These are phyloP conservation scores for Xylariaceae sp. DNA, from an alignment of 2,329 filamentous ascomycete genomes.

Conservation along the genomic window DNA sequence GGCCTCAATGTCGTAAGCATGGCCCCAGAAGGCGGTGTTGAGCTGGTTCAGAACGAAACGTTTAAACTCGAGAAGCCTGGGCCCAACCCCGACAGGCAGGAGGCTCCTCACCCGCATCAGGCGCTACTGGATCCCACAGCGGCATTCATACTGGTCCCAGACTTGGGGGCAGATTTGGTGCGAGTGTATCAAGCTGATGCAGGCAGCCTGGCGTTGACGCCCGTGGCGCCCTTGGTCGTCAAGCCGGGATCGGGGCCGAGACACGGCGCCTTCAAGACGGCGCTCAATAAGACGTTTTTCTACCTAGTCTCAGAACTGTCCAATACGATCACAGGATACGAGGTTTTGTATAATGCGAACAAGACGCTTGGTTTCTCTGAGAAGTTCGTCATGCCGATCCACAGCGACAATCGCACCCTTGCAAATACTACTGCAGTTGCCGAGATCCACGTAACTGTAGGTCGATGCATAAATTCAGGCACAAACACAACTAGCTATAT, in stretches of 20 bases:
- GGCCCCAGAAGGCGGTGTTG: constrained; percentile 41
- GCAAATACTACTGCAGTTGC: constrained; percentile 55
- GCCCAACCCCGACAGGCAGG: constrained; percentile 55
- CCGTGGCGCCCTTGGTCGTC: constrained; percentile 49
- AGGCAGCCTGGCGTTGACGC: constrained; percentile 50
- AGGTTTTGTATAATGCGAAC: constrained; percentile 57
- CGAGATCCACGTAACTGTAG: constrained; percentile 65
- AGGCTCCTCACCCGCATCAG: constrained; percentile 68
- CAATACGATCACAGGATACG: constrained; percentile 63
- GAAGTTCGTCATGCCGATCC: constrained; percentile 56
- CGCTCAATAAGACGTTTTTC: constrained; percentile 55
- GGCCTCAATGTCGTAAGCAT: constrained; percentile 52
- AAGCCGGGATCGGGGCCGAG: constrained; percentile 67
- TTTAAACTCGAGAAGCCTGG: constrained; percentile 50
- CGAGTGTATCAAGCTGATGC: constrained; percentile 62
- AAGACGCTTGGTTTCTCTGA: constrained; percentile 53
- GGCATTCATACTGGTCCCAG: constrained; percentile 67
- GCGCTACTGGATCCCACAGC: constrained; percentile 70
- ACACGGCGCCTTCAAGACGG: constrained; percentile 65
- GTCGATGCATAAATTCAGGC: constrained; percentile 36
- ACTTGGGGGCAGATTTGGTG: constrained; percentile 69
- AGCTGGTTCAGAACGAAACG: constrained; percentile 46
- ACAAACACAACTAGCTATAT: background rate
- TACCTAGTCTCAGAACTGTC: constrained; percentile 68
- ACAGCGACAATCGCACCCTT: constrained; percentile 51